Conservation (phyloP, 257 asterid species). For the Capsicum chinense region DNA sequence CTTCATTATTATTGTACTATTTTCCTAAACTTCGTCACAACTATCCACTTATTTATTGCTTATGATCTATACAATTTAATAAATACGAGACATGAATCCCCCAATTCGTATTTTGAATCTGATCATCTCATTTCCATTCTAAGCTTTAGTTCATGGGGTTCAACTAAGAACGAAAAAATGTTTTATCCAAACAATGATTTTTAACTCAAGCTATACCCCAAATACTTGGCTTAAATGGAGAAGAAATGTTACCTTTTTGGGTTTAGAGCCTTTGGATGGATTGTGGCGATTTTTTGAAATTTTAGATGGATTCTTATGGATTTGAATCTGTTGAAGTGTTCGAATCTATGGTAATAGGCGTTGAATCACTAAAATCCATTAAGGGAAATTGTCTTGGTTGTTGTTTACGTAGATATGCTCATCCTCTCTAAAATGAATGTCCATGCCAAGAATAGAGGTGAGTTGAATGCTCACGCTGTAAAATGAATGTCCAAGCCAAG, state of each 20-base stretch:
- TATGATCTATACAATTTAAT: background rate
- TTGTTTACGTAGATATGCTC: no score
- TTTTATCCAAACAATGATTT: background rate
- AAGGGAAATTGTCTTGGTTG: no score
- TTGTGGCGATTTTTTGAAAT: background rate
- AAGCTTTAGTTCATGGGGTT: background rate
- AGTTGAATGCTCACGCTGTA: no score
- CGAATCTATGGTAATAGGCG: background rate
- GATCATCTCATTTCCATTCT: background rate
- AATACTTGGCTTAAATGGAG: background rate
- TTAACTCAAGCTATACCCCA: background rate
- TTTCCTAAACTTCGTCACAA: no score
- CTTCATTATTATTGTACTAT: background rate
- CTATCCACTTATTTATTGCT: background rate
- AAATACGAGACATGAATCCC: background rate
- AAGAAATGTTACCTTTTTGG: background rate
- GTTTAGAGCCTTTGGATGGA: background rate
- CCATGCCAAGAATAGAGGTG: no score
- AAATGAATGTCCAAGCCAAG: no score
- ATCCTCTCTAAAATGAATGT: no score
- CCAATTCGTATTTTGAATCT: background rate
- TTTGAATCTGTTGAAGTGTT: background rate
- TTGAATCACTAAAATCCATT: background rate
- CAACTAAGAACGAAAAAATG: background rate
- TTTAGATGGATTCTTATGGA: background rate